A percentile compares a stretch with the other conserved stretches of the same genome.
These are phyloP conservation scores for Lizonia empirigonia DNA, from an alignment of 2,329 filamentous ascomycete species.

Conservation along the genomic window DNA sequence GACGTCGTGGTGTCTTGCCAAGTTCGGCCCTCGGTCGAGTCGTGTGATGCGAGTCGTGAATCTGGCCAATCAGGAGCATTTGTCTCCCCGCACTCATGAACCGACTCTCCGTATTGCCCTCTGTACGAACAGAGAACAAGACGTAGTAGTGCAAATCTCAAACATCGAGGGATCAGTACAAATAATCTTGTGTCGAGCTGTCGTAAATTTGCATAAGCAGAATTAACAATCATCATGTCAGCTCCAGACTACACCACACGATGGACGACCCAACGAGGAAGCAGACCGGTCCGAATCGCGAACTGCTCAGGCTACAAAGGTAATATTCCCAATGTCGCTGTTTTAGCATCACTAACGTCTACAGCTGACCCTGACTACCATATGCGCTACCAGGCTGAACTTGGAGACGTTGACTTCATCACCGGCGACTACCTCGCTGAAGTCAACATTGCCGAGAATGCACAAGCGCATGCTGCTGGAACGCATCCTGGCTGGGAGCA, in stretches of 20 bases:
- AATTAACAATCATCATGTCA: slow-evolving; percentile 18
- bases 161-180: too few relatives aligned
- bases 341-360: slow-evolving; percentile 3
- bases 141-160: background rate
- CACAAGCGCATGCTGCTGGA: slow-evolving; percentile 48
- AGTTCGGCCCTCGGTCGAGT: slow-evolving; percentile 31
- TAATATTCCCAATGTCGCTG: background rate
- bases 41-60: slow-evolving; percentile 21
- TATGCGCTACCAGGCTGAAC: slow-evolving; percentile 43
- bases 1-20: slow-evolving; percentile 2
- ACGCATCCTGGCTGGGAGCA: slow-evolving; percentile 53
- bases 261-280: slow-evolving; percentile 38
- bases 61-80: slow-evolving; percentile 24
- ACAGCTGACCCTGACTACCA: slow-evolving; percentile 48
- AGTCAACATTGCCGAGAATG: slow-evolving; percentile 56
- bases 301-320: slow-evolving; percentile 49
- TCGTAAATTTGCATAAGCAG: too few relatives aligned
- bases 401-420: slow-evolving; percentile 49
- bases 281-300: slow-evolving; percentile 45
- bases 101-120: background rate
- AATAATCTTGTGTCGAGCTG: too few relatives aligned
- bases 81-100: slow-evolving; percentile 14
- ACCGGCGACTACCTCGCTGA: slow-evolving; percentile 53
- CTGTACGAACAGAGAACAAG: background rate
- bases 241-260: slow-evolving; percentile 24